Base-by-base conservation (phyloP, 1,284 basidiomycete genomes). In the Ceratobasidium sp. region DNA sequence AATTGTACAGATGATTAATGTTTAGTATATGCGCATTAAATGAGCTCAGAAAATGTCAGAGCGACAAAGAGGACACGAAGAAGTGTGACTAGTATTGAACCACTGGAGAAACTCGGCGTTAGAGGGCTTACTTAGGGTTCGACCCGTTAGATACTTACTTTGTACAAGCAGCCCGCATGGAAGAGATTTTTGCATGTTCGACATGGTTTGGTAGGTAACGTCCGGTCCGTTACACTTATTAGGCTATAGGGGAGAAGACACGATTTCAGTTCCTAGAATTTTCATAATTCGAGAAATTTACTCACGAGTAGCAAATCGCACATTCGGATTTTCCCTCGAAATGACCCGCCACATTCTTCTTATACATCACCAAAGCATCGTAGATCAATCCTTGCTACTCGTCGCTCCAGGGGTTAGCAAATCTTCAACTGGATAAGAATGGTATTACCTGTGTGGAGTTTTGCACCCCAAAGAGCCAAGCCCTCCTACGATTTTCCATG, bases 111-210 rank as follows among this genome's bases (percentile, higher is more conserved):
- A 4, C 33, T 5, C 33, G 58, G n/a, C n/a, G n/a, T n/a, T 52
- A 49, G 42, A 29, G 59, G 44, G 14, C 6, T 23, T 44, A 42
- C 57, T 54, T 30, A 11, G 39, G 30, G 42, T 44, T 16, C 16
- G 14, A 33, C 16, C 41, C 64, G 44, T 69, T 49, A 74, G 23
- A 11, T 33, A 4, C 81, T 56, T 52, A 87, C 90, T 83, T 95
- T 96, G 82, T 89, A 97, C 71, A 97, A 78, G 79, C 95, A 98
- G 33, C 85, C 87, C 0, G 93, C 88, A 77, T 99, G 97, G 85
- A 98, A 99, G 54, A 88, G 83, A 79, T 98, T 98, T 79, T 92
- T 94, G 81, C 95, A 98, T 1, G 91, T 98, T 77, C 87, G 88
- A 80, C 97, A 99, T 0, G 93, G 89, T 76, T 96, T 97, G 72